Conservation (phyloP, 768 basidiomycete genomes). For the Podaxis sp. region DNA sequence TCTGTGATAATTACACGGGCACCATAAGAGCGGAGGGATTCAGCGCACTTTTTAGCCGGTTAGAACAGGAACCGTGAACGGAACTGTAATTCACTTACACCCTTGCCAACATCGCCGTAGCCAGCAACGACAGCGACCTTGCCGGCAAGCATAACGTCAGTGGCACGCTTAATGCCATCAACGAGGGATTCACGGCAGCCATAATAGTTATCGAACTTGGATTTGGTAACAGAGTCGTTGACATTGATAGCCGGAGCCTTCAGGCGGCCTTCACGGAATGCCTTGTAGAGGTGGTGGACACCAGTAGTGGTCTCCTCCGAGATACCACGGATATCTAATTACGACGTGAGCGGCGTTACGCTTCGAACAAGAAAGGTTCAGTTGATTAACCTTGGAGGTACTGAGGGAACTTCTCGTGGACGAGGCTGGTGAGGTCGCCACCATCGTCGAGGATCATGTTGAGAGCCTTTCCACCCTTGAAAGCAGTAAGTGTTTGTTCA, state of each 20-base stretch:
- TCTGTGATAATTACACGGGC: slow-evolving; percentile 95
- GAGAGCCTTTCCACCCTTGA: slow-evolving; percentile 77
- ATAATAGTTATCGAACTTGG: slow-evolving; percentile 99
- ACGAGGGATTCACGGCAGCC: slow-evolving; percentile 99
- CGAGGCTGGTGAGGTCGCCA: slow-evolving; percentile 91
- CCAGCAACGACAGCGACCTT: slow-evolving; percentile 99
- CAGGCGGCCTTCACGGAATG: slow-evolving; percentile 92
- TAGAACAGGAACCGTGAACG: background rate
- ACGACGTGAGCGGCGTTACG: slow-evolving; percentile 7
- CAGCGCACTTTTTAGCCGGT: slow-evolving; percentile 72
- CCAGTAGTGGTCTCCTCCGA: slow-evolving; percentile 99
- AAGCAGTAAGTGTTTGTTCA: slow-evolving; percentile 90
- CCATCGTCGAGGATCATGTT: slow-evolving; percentile 99
- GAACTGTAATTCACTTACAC: slow-evolving; percentile 56
- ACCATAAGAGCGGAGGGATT: slow-evolving; percentile 96
- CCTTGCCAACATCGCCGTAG: slow-evolving; percentile 99
- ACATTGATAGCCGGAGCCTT: slow-evolving; percentile 99
- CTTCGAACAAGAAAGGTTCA: background rate
- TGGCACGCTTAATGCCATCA: slow-evolving; percentile 99
- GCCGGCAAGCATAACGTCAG: slow-evolving; percentile 99
- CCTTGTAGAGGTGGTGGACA: slow-evolving; percentile 99
- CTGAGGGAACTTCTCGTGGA: slow-evolving; percentile 96
- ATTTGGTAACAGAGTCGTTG: slow-evolving; percentile 99
- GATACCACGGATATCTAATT: slow-evolving; percentile 80
- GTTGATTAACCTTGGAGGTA: slow-evolving; percentile 62